Evolutionary conservation across 768 basidiomycete species (phyloP), one percentile per base, ranked within the genome.

Genomic region (Agaricus sinodeliciosus): DNA sequence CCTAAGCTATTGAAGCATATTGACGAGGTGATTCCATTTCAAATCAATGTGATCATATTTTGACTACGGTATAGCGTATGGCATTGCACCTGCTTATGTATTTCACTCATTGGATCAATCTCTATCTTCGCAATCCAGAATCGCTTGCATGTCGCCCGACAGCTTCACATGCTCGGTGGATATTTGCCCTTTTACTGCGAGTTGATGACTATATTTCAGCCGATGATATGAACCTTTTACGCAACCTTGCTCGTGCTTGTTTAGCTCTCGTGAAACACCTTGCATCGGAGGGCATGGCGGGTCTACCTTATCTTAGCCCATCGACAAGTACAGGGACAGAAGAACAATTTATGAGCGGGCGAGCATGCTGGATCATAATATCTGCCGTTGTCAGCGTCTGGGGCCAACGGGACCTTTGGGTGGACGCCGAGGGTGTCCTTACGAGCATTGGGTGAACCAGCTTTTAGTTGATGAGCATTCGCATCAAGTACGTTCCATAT

Each of bases 341-440:
- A 13, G 45, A 49, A 45, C 63, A 61, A 11, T 54, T 58, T 39
- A 70, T 71, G 63, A 55, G 60, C 44, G 61, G 63, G 71, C 73
- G 72, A 49, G 78, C 84, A 8, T 88, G 86, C 61, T 93, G 90
- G 90, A 74, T 91, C 56, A 71, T 89, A 35, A 71, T 92, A 4
- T 69, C 82, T 5, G 77, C 78, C 1, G 69, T 92, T 43, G 75
- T 78, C 22, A 78, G 76, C 16, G 65, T 84, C 2, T 93, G 90
- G 90, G 83, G 80, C 19, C 90, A 93, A 69, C 74, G 71, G 48
- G 90, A 93, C 64, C 67, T 93, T 39, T 93, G 89, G 90, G 69
- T 69, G 66, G 89, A 91, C 61, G 87, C 84, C 18, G 81, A 84
- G 60, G 70, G 67, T n/a, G 69, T 73, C 57, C 60, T 87, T 31